phyloP scores from a whole-genome alignment of 345 rosid genomes.

The Eutrema heterophyllum region DNA sequence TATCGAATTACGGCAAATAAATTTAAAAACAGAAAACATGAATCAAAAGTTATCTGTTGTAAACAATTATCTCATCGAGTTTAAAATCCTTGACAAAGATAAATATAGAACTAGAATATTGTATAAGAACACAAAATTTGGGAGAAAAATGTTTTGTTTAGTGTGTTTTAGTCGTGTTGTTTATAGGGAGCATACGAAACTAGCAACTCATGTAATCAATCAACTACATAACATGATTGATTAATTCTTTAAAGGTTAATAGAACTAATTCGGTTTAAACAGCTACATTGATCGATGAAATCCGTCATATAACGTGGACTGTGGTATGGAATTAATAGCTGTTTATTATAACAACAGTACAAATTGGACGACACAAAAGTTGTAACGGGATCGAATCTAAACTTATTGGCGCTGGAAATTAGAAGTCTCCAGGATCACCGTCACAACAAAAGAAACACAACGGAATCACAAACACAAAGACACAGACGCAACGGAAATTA shows the following conservation, averaged over 20 bases:
- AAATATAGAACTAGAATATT: background rate
- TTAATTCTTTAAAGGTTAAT: background rate
- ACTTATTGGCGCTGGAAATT: conserved; percentile 24
- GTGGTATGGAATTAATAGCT: background rate
- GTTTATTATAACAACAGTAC: background rate
- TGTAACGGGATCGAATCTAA: conserved; percentile 8
- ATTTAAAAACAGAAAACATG: background rate
- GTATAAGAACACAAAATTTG: background rate
- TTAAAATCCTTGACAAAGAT: background rate
- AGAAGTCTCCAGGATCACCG: conserved; percentile 27
- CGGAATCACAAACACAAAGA: background rate
- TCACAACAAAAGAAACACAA: background rate
- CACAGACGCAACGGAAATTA: background rate
- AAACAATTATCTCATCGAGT: background rate
- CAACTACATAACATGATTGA: background rate
- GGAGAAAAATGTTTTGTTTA: background rate
- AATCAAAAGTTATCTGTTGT: background rate
- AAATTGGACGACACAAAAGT: background rate
- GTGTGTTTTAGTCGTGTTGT: background rate
- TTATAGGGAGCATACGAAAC: background rate
- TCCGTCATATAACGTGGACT: background rate
- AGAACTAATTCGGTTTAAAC: background rate
- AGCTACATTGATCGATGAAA: background rate
- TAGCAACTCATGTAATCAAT: background rate
- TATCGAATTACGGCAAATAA: background rate